Base-by-base conservation (phyloP, 2,329 filamentous ascomycete genomes). In the Pleurostoma richardsiae region DNA sequence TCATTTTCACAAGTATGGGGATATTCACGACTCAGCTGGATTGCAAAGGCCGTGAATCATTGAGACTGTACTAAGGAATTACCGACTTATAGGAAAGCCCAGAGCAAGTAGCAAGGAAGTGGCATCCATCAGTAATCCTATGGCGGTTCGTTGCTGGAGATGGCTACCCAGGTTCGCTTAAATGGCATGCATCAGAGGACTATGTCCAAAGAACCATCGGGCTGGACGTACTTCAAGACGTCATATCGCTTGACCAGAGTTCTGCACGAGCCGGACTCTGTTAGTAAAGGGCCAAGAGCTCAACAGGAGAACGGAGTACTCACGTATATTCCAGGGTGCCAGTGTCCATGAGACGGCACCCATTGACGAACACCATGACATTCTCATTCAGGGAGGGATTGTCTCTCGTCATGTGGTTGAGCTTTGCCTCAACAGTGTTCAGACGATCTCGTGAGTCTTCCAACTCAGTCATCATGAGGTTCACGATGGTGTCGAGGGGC, bases 241-340 rank as follows among this genome's bases (percentile, higher is more conserved):
- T 54, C 59, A 48, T 68, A 67, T 36, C 65, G 56, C 26, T 36
- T 36, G n/a, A 36, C 33, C 8, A 36, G 33, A 8, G 33, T 36
- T n/a, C 33, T 36, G 33, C 19, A 19, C 19, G 19, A 19, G 19
- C 19, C 19, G 19, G 19, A 19, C 19, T 2, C 11, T 30, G 40
- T 44, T 30, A 40, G 11, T n/a, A 27, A 49, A 19, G 29, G 26
- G 36, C 7, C 10, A 2, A 29, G 27, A 36, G 33, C n/a, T 36
- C 8, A 10, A 28, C 29, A 3, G 11, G 6, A 29, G 27, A 29
- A 28, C 30, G 11, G 28, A 29, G 41, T 38, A 54, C 64, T 42
- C 45, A 66, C 64, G 60, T 62, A 51, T 65, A 67, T 41, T 60
- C 52, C 3, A 67, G 49, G 7, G 56, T 58, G 10, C 64, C 65